phyloP scores from a whole-genome alignment of 2,329 filamentous ascomycete genomes.

The Trichoderma afroharzianum region DNA sequence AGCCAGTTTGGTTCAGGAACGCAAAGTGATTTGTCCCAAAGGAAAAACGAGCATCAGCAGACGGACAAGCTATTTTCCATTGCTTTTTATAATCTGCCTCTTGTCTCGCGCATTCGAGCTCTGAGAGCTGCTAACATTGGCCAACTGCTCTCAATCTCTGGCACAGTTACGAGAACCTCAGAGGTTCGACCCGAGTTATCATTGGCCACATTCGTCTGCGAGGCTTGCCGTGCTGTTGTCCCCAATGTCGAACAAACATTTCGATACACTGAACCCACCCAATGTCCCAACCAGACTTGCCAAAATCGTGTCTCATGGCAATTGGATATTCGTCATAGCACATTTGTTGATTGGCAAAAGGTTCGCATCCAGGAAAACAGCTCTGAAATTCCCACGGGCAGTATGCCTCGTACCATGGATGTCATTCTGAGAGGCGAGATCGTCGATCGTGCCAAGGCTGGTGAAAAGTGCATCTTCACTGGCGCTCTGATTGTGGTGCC shows the following conservation, averaged over 20 bases:
- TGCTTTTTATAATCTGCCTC: slow-evolving; percentile 87
- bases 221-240: slow-evolving; percentile 78
- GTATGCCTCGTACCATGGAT: slow-evolving; percentile 98
- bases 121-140: slow-evolving; percentile 88
- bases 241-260: slow-evolving; percentile 96
- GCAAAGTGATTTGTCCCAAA: slow-evolving; percentile 64
- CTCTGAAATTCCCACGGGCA: slow-evolving; percentile 94
- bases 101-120: slow-evolving; percentile 81
- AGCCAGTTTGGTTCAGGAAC: slow-evolving; percentile 60
- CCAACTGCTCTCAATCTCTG: slow-evolving; percentile 89
- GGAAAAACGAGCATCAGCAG: slow-evolving; percentile 88
- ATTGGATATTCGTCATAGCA: slow-evolving; percentile 93
- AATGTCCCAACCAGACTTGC: slow-evolving; percentile 86
- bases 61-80: slow-evolving; percentile 94
- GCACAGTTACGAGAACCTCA: slow-evolving; percentile 93
- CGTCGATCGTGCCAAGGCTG: slow-evolving; percentile 93
- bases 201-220: slow-evolving; percentile 86
- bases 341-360: slow-evolving; percentile 99
- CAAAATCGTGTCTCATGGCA: slow-evolving; percentile 91
- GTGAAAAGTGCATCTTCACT: slow-evolving; percentile 97
- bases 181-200: slow-evolving; percentile 94
- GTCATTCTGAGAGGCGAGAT: slow-evolving; percentile 95
- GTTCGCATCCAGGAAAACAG: slow-evolving; percentile 98
- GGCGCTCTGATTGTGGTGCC: slow-evolving; percentile 94
- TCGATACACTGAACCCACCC: slow-evolving; percentile 92